Base-by-base conservation (phyloP, 2,329 filamentous ascomycete species). In the Graphilbum sp. region DNA sequence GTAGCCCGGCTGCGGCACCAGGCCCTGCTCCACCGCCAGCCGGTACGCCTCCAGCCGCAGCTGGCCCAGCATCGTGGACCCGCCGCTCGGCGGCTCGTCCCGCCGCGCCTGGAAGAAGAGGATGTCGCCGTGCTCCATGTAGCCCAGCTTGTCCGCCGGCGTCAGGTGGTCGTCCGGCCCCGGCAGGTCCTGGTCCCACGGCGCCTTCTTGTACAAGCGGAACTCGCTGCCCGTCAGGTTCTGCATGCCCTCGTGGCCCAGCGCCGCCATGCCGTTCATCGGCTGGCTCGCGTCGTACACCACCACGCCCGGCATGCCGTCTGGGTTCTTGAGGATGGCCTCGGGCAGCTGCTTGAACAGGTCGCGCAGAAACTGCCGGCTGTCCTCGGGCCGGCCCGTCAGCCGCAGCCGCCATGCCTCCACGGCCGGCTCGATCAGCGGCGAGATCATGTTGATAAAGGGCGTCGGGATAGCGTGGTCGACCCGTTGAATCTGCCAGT, bases 271-370 rank as follows among this genome's bases (percentile, higher is more conserved):
- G 0, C 88, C 87, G 35, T 70, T 64, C 2, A 92, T 63, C 0
- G 88, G 87, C 46, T 79, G 76, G 33, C 69, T 67, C 0, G 73
- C 67, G 53, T 95, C 80, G 46, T 74, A 75, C 1, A 92, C 62
- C 43, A 93, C 77, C 8, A 90, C 69, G 2, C 80, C 84, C 0
- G 88, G 86, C 33, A 75, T 76, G n/a, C 85, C 85, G 32, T 82
- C 71, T 0, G 75, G 66, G 45, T 86, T 90, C 3, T 72, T 63
- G 16, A 69, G 66, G 37, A 87, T 75, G 0, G 68, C 57, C 55
- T 50, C 69, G 51, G 53, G 79, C 48, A 54, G 70, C 62, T 51
- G 47, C 31, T 86, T 76, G 59, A 48, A 51, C 16, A 45, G 94
- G 75, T 56, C 92, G 88, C 1, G 66, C 54, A 15, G 60, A 47